Evolutionary conservation across 2,329 filamentous ascomycete genomes (phyloP), one percentile per base, ranked within the genome.

Genomic region (Verticillium dahliae): DNA sequence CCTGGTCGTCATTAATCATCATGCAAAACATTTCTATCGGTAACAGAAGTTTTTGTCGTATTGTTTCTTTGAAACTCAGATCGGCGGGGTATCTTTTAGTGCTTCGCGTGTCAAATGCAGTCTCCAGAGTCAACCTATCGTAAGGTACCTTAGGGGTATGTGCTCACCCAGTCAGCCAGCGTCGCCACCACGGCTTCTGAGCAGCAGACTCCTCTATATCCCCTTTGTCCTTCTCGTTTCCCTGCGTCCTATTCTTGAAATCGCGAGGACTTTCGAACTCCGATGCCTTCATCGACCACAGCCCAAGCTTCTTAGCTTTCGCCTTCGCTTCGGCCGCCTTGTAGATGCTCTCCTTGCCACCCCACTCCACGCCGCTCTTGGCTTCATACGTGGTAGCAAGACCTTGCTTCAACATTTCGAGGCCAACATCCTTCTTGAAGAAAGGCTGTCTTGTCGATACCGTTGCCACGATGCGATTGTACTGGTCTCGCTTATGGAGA

Each of bases 361-460:
- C 95, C 80, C 95, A 99, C 72, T 98, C 95, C 22, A 86, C 89
- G 3, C 94, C 95, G 5, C 81, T 84, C 75, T 96, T 98, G 34
- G 92, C 94, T 76, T 98, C 95, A 73, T 98, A 99, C 3, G 95
- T 89, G 2, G 92, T 97, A 50, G 94, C 95, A 65, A 96, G 77
- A 0, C 95, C 95, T 27, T 79, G 82, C 76, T 87, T 90, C 64
- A 99, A 76, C 93, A 99, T 96, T 74, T 96, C 90, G 63, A 93
- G 77, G 3, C 94, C 92, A 5, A 99, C 90, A 73, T 99, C 93
- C 62, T 84, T 85, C 67, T 86, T 87, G 63, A 91, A 81, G 10
- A 22, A 75, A 68, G 87, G 83, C 61, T 81, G 83, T 57, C 91
- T 84, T 37, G 94, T 85, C 69, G 86, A 91, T 0, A 94, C 94